Evolutionary conservation across 2,329 filamentous ascomycete species (phyloP).

Genomic region (Huntiella decipiens): DNA sequence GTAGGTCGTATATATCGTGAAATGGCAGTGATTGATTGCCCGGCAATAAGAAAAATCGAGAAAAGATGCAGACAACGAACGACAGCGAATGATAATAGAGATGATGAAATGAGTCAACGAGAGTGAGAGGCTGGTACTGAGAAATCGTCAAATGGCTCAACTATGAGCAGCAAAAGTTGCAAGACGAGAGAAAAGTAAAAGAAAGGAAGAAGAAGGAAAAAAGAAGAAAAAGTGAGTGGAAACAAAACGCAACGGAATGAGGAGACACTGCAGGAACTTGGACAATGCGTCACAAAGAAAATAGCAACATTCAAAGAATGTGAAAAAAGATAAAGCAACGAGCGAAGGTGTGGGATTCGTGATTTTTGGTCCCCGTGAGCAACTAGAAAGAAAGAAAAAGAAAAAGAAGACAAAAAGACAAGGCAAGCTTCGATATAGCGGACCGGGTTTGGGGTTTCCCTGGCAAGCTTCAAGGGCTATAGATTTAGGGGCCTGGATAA

Average conservation of each 20-base stretch:
- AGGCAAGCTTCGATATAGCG: not conserved
- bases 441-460: too few relatives aligned
- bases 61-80: too few relatives aligned
- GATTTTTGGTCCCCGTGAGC: too few relatives aligned
- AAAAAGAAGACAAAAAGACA: not conserved
- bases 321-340: not conserved
- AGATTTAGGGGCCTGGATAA: too few relatives aligned
- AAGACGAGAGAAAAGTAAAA: constrained; percentile 6
- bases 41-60: too few relatives aligned
- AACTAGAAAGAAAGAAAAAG: not conserved
- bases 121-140: too few relatives aligned
- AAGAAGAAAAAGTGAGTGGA: constrained; percentile 1
- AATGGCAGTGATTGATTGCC: too few relatives aligned
- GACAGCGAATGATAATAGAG: too few relatives aligned
- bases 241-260: not conserved
- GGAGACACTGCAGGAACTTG: not conserved
- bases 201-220: not conserved
- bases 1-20: not conserved
- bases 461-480: too few relatives aligned
- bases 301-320: not conserved
- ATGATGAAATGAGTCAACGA: too few relatives aligned
- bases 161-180: constrained; percentile 2
- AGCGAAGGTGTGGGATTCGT: not conserved
- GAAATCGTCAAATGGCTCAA: not conserved
- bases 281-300: not conserved